Base-by-base conservation (phyloP, 148 eudicot species). In the Limonium bicolor region DNA sequence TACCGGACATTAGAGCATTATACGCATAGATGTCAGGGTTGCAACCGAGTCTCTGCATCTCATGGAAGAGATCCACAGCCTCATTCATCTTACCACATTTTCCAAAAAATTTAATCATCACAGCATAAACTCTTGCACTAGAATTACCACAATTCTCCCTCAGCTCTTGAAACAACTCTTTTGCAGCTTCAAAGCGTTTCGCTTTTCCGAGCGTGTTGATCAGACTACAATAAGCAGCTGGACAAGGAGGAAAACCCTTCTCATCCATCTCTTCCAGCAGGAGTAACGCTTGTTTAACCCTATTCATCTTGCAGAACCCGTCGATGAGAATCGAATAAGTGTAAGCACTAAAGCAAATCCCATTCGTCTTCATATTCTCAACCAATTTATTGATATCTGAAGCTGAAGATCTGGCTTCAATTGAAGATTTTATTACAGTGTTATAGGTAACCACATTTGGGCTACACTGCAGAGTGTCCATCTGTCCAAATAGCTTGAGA, bases 261-360 rank as follows among this genome's bases (percentile, higher is more conserved):
- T 90, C 97, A 36, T 90, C 97, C 97, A 90, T 84, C 74, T 90
- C 97, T 58, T 90, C 97, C 5, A 90, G 93, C 62, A 90, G 67
- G 40, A 74, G 34, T 41, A 90, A 56, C 25, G 97, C 97, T 59
- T 90, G 77, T 62, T 80, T 84, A 13, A 90, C 67, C 60, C 73
- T 70, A 45, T 77, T 77, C 49, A 61, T 80, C 70, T 80, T 84
- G 77, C 97, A 90, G 59, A 77, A 76, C 8, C 97, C 95, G 41
- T 90, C 94, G 26, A 90, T 90, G 23, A 90, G 70, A 47, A 90
- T 90, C 2, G 97, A 84, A 52, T 90, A 90, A 20, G 97, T 83
- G 36, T 72, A 90, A 27, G 86, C 82, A 56, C 84, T 84, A 31
- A 93, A 87, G 41, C 22, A 17, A 20, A 90, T 55, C 39, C 95